Conservation (phyloP, 2,329 filamentous ascomycete species). For the Epicoccum sorghinum region DNA sequence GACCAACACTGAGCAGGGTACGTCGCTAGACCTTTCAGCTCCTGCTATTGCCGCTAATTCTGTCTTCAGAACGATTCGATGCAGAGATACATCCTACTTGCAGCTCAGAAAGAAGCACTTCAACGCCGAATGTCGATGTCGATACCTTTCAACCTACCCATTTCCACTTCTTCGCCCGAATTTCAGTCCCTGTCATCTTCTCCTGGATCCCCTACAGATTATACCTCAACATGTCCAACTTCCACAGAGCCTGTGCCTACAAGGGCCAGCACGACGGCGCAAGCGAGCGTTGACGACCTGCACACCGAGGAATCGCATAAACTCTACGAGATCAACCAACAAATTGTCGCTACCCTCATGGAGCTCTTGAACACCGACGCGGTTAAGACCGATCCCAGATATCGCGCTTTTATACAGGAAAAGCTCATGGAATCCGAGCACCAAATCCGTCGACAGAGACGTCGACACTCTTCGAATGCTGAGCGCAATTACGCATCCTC, state of each 20-base stretch:
- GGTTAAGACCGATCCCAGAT: constrained; percentile 54
- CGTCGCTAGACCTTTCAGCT: constrained; percentile 7
- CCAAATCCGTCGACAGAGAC: constrained; percentile 54
- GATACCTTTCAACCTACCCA: constrained; percentile 39
- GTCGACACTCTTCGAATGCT: constrained; percentile 45
- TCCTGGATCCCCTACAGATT: constrained; percentile 32
- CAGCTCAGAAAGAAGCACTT: constrained; percentile 49
- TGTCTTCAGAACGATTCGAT: constrained; percentile 37
- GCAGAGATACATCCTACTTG: constrained; percentile 49
- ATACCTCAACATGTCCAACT: constrained; percentile 30
- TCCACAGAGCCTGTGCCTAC: constrained; percentile 34
- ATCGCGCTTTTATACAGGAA: constrained; percentile 58
- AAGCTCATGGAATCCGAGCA: constrained; percentile 61
- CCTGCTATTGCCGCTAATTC: constrained; percentile 17
- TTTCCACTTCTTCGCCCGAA: constrained; percentile 45
- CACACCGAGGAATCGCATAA: constrained; percentile 52
- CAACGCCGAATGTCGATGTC: constrained; percentile 48
- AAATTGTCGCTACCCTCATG: constrained; percentile 61
- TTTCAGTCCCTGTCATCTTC: constrained; percentile 45
- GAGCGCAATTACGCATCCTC: constrained; percentile 44
- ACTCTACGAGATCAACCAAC: constrained; percentile 57
- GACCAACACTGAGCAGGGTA: constrained; percentile 32
- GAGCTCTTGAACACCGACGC: constrained; percentile 61
- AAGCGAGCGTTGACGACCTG: constrained; percentile 39
- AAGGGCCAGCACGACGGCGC: constrained; percentile 18